These are phyloP conservation scores for Trichomonas vaginalis DNA, from an alignment of 208 protist species.

Conservation along the genomic window DNA sequence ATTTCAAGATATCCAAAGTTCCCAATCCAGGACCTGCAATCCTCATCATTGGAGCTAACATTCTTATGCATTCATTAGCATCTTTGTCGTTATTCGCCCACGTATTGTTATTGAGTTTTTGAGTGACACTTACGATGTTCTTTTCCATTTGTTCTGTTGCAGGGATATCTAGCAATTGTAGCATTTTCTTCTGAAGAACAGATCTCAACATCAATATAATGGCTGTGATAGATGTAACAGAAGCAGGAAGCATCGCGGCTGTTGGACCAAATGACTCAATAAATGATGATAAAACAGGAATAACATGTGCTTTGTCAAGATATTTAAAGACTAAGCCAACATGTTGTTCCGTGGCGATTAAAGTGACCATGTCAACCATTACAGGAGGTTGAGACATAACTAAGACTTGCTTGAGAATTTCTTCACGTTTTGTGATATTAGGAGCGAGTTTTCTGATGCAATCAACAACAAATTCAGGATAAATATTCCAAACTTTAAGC, in stretches of 20 bases:
- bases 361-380: neutral
- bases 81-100: neutral
- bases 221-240: neutral
- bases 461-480: neutral
- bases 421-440: neutral
- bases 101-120: neutral
- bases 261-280: neutral
- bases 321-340: neutral
- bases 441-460: neutral
- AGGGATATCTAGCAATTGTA: neutral
- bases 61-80: neutral
- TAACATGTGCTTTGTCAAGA: neutral
- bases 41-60: neutral
- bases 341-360: neutral
- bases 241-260: neutral
- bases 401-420: neutral
- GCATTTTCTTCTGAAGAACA: neutral
- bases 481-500: neutral
- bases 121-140: neutral
- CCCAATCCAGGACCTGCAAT: neutral
- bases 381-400: neutral
- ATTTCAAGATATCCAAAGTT: neutral
- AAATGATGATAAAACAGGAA: neutral
- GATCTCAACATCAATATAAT: neutral
- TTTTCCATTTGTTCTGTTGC: neutral